Percentiles rank a stretch among this genome's conserved stretches.
phyloP scores from a whole-genome alignment of 306 rosid species.

The Begonia fuchsioides region DNA sequence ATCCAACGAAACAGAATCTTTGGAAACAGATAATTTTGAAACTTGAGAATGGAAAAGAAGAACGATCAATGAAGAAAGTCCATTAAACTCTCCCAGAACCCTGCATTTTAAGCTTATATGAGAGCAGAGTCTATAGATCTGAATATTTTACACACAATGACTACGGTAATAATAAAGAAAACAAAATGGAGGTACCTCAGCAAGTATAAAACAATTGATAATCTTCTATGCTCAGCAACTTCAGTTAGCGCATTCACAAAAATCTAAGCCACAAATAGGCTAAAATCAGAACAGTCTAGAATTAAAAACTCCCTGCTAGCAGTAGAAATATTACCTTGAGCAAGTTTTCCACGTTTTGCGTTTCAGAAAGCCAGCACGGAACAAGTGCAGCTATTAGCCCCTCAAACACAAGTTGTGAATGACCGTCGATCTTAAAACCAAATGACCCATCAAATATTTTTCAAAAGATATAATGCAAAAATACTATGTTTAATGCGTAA shows the following conservation, averaged over 20 bases:
- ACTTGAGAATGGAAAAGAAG: slow-evolving; percentile 59
- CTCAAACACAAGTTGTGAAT: slow-evolving; percentile 68
- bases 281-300: slow-evolving; percentile 12
- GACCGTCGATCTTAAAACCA: slow-evolving; percentile 49
- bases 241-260: slow-evolving; percentile 58
- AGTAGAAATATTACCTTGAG: slow-evolving; percentile 40
- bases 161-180: neutral
- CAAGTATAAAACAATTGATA: slow-evolving; percentile 44
- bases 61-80: slow-evolving; percentile 63
- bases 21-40: slow-evolving; percentile 30
- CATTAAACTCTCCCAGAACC: slow-evolving; percentile 59
- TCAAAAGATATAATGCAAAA: too few relatives aligned
- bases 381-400: slow-evolving; percentile 66
- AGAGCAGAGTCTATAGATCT: too few relatives aligned
- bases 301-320: slow-evolving; percentile 2
- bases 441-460: neutral
- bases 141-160: too few relatives aligned
- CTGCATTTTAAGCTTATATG: slow-evolving; percentile 23
- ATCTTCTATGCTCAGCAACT: slow-evolving; percentile 63
- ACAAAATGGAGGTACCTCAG: slow-evolving; percentile 31
- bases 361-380: slow-evolving; percentile 82
- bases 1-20: slow-evolving; percentile 19
- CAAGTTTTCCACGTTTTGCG: slow-evolving; percentile 44
- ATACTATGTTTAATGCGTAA: too few relatives aligned
- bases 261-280: slow-evolving; percentile 30